Conservation (phyloP, 1,139 yeast genomes). For the Eremothecium cymbalariae region DNA sequence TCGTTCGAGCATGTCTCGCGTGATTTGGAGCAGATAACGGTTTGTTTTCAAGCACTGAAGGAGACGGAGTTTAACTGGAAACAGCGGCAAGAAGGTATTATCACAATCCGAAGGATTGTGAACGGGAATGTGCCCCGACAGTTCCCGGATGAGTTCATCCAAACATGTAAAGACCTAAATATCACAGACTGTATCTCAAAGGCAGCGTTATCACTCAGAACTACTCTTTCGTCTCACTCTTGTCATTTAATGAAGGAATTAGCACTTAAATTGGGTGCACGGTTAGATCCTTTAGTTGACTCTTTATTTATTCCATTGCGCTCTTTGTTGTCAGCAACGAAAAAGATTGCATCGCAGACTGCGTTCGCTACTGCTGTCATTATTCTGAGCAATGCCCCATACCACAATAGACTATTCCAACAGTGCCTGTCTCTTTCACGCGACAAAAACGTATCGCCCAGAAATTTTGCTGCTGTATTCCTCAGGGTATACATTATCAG, state of each 20-base stretch:
- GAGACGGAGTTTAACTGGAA: conserved; percentile 91
- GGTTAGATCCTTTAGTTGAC: conserved; percentile 59
- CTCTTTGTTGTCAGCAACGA: conserved; percentile 64
- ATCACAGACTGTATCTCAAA: conserved; percentile 59
- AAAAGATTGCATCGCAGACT: conserved; percentile 67
- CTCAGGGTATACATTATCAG: conserved; percentile 52
- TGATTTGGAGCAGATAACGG: conserved; percentile 34
- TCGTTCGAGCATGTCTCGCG: conserved; percentile 33
- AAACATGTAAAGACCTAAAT: conserved; percentile 26
- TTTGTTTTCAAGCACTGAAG: conserved; percentile 52
- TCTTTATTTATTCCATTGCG: conserved; percentile 49
- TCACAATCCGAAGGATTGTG: conserved; percentile 49
- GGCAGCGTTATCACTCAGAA: conserved; percentile 65
- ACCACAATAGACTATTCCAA: conserved; percentile 45
- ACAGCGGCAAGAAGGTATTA: conserved; percentile 54
- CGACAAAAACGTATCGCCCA: conserved; percentile 66
- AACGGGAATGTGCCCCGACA: conserved; percentile 47
- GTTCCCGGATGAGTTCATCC: conserved; percentile 39
- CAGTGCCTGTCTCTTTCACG: conserved; percentile 46
- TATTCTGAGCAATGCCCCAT: conserved; percentile 49
- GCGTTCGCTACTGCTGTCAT: conserved; percentile 64
- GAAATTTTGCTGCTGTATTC: conserved; percentile 66
- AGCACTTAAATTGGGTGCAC: conserved; percentile 41
- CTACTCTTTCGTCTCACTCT: conserved; percentile 70
- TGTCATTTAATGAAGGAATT: conserved; percentile 75